phyloP scores from a whole-genome alignment of 176 grass and related monocot species.

The barley (Hordeum vulgare) region MorexV3_pseudomolecules_assembly NC_058520.1:19142638-19143137 shows the following conservation, averaged over 20 bases:
- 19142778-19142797: constrained; percentile 82
- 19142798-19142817: constrained; percentile 81
- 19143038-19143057: not conserved
- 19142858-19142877: not conserved
- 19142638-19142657: not conserved
- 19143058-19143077: not conserved
- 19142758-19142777: constrained; percentile 88
- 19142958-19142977: not conserved
- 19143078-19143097: not conserved
- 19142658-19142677: not conserved
- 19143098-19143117: not conserved
- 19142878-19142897: not conserved
- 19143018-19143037: not conserved
- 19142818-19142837: not conserved
- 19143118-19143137: not conserved
- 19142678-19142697: not conserved
- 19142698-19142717: not conserved
- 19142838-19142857: not conserved
- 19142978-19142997: not conserved
- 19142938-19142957: constrained; percentile 76
- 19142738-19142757: not conserved
- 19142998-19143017: not conserved
- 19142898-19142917: constrained; percentile 41
- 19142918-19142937: constrained; percentile 93
- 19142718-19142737: not conserved